Evolutionary conservation across 1,284 basidiomycete genomes (phyloP), one percentile per base, ranked within the genome.

Genomic region (Leccinum fallax): DNA sequence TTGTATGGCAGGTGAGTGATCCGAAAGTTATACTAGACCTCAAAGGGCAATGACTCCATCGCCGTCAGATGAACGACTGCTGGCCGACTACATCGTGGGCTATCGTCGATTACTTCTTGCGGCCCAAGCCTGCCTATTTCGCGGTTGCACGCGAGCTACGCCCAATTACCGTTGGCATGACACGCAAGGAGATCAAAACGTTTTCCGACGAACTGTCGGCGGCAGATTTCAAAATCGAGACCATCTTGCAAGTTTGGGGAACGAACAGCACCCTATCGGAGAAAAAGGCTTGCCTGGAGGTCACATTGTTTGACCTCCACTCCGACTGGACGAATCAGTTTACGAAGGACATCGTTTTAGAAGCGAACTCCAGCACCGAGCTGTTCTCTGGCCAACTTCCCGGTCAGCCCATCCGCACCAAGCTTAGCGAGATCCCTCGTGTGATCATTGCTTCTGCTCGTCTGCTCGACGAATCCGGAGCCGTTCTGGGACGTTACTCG

Each of bases 51-150:
- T 48, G 46, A 48, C 19, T 21, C 49, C 21, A 57, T 46, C 43
- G 9, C 40, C 40, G 5, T 56, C 55, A 91, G 86, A 79, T 93
- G 62, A 92, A 93, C 66, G 91, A 93, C 69, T 92, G 90, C 70
- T 93, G 90, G 89, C 91, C 91, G 5, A 86, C 85, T 43, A 90
- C 89, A 19, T 90, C 87, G 8, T 93, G 91, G 91, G 84, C 88
- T 1, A 91, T 93, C 63, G 81, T 84, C 40, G 92, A 93, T 73
- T 92, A 92, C 73, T 92, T 87, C 76, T 75, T 92, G 48, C 80
- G 91, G 24, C 88, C 88, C 19, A 94, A 93, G 73, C 90, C 91
- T 1, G 84, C 91, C 0, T 92, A 82, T 75, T 91, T 85, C 69
- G 73, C 87, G 8, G 85, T 93, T 62, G 82, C 85, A 32, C 82